Evolutionary conservation across 2,329 filamentous ascomycete genomes (phyloP).

Genomic region (Thelonectria olida): DNA sequence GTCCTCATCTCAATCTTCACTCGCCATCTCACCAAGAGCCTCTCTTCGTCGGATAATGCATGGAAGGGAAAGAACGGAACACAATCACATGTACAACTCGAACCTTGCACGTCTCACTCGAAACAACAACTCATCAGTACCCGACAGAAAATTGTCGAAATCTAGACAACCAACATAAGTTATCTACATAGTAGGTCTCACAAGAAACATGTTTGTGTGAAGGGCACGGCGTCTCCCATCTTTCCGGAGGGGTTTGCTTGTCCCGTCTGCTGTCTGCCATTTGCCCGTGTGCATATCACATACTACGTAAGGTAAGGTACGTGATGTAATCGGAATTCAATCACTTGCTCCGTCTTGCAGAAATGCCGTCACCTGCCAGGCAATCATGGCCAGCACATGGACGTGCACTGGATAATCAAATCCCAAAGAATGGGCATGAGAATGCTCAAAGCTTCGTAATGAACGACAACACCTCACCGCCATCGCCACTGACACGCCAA

Average conservation of each 20-base stretch:
- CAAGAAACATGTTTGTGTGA: not conserved
- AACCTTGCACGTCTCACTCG: conserved; percentile 31
- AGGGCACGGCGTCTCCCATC: too few species aligned
- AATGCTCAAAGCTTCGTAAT: not conserved
- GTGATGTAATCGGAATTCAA: not conserved
- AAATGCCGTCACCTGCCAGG: not conserved
- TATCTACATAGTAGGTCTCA: too few species aligned
- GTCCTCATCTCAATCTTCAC: conserved; percentile 6
- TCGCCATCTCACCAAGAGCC: not conserved
- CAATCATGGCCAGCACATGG: not conserved
- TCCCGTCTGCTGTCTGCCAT: too few species aligned
- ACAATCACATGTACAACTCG: conserved; percentile 19
- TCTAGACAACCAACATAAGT: not conserved
- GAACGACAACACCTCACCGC: not conserved
- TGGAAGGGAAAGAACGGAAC: not conserved
- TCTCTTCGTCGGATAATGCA: not conserved
- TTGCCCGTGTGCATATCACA: too few species aligned
- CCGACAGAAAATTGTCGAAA: not conserved
- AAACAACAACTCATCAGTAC: conserved; percentile 6
- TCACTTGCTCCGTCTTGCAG: not conserved
- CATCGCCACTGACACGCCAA: not conserved
- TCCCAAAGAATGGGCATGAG: not conserved
- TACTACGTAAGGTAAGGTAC: too few species aligned
- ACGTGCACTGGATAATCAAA: not conserved
- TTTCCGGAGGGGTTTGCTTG: too few species aligned